A percentile compares a stretch with the other conserved stretches of the same genome.
Conservation (phyloP, 768 basidiomycete genomes). For the Termitomyces bulborhizus region DNA sequence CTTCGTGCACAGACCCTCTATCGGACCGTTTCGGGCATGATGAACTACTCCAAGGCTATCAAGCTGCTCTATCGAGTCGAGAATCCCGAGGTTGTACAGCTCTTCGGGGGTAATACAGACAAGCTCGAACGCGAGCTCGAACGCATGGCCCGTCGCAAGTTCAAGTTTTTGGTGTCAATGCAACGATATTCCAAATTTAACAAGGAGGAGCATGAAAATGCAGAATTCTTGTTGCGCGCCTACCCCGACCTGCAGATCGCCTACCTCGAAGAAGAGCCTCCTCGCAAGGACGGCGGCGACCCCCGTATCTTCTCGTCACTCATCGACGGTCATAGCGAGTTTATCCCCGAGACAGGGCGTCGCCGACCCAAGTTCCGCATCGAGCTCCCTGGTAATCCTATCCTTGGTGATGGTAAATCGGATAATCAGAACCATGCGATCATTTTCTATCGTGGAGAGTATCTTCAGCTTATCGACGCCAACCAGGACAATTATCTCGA, state of each 20-base stretch:
- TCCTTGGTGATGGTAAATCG: slow-evolving; percentile 97
- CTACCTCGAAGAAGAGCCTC: slow-evolving; percentile 93
- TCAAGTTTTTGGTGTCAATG: slow-evolving; percentile 99
- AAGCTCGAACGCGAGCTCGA: slow-evolving; percentile 94
- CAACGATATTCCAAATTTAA: slow-evolving; percentile 99
- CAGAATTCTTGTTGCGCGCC: slow-evolving; percentile 93
- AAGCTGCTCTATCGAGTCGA: slow-evolving; percentile 99
- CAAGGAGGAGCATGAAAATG: slow-evolving; percentile 98
- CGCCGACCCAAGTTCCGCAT: slow-evolving; percentile 96
- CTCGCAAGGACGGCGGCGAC: slow-evolving; percentile 92
- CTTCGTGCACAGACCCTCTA: slow-evolving; percentile 98
- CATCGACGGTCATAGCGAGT: slow-evolving; percentile 98
- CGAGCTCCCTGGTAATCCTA: slow-evolving; percentile 97
- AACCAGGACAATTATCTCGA: slow-evolving; percentile 99
- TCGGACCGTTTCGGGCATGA: slow-evolving; percentile 98
- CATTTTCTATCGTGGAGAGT: slow-evolving; percentile 99
- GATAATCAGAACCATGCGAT: slow-evolving; percentile 99
- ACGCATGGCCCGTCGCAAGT: slow-evolving; percentile 96
- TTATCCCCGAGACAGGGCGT: slow-evolving; percentile 81
- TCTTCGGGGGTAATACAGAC: slow-evolving; percentile 96
- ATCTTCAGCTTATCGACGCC: slow-evolving; percentile 98
- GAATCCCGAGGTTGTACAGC: slow-evolving; percentile 97
- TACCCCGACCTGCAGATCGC: slow-evolving; percentile 99
- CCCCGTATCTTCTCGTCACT: slow-evolving; percentile 92
- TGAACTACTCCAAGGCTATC: slow-evolving; percentile 99